Percentiles rank a stretch among this genome's conserved stretches.
Evolutionary conservation across 1,139 yeast genomes (phyloP).

Genomic region (Blastobotrys raffinosifermentans): DNA sequence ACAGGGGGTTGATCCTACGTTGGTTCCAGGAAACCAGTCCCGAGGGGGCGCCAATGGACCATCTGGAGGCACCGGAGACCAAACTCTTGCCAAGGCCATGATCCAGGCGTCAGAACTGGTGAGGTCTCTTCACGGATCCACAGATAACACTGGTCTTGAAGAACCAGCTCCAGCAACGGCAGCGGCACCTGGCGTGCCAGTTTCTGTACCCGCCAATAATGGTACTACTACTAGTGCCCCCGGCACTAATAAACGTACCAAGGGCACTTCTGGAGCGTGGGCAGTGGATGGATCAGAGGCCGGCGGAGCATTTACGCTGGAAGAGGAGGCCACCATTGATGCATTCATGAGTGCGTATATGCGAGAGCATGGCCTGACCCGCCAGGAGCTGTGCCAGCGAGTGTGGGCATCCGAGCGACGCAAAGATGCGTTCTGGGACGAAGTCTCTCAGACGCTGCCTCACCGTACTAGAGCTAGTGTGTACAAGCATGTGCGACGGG

Average conservation of each 20-base stretch:
- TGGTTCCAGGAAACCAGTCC: constrained; percentile 13
- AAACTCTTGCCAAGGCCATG: constrained; percentile 24
- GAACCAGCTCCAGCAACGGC: constrained; percentile 1
- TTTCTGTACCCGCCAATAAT: constrained; percentile 1
- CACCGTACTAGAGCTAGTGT: constrained; percentile 81
- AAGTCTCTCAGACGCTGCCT: constrained; percentile 68
- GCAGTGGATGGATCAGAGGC: constrained; percentile 27
- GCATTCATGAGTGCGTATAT: constrained; percentile 66
- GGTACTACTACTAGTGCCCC: constrained; percentile 1
- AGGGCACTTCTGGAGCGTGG: constrained; percentile 15
- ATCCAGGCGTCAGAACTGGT: constrained; percentile 27
- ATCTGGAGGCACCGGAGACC: constrained; percentile 17
- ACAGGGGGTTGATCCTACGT: constrained; percentile 16
- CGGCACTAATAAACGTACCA: not conserved
- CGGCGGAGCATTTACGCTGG: constrained; percentile 50
- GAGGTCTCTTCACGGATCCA: constrained; percentile 13
- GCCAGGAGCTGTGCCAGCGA: constrained; percentile 68
- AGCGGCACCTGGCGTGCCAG: constrained; percentile 3
- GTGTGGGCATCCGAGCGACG: constrained; percentile 83
- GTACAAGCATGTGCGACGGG: constrained; percentile 85
- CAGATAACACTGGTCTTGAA: too few relatives aligned
- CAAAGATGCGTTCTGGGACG: constrained; percentile 87
- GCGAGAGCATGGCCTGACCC: constrained; percentile 50
- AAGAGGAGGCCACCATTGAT: constrained; percentile 67
- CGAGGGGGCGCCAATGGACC: constrained; percentile 12